Evolutionary conservation across 106 monocot genomes (phyloP).

Genomic region (Dendrobium nobile): DNA sequence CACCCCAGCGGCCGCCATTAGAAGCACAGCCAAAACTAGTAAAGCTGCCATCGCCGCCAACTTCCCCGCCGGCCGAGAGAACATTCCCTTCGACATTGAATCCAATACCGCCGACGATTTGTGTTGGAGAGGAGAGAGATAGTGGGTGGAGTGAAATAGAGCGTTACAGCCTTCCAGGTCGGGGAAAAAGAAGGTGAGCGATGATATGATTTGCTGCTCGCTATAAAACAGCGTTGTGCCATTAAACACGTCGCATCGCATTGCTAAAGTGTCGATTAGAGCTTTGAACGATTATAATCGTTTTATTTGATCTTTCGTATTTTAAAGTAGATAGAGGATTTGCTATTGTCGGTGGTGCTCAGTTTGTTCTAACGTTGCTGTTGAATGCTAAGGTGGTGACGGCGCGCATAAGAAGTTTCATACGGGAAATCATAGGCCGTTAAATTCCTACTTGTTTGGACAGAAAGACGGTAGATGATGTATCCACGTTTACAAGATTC

Average conservation of each 20-base stretch:
- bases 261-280: neutral
- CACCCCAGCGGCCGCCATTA: neutral
- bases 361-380: neutral
- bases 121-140: neutral
- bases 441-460: neutral
- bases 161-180: neutral
- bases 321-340: neutral
- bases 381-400: neutral
- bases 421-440: neutral
- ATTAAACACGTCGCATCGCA: neutral
- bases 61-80: neutral
- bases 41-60: neutral
- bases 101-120: neutral
- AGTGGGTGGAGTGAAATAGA: neutral
- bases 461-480: neutral
- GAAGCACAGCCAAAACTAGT: constrained; percentile 4
- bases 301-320: neutral
- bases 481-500: neutral
- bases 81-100: neutral
- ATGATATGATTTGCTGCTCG: neutral
- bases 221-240: neutral
- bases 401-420: neutral
- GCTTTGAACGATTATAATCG: neutral
- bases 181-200: neutral
- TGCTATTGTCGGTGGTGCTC: constrained; percentile 6